Evolutionary conservation across 225 moss, liverwort and hornwort species (phyloP), one percentile per base, ranked within the genome.

Genomic region (Physcomitrium patens): DNA sequence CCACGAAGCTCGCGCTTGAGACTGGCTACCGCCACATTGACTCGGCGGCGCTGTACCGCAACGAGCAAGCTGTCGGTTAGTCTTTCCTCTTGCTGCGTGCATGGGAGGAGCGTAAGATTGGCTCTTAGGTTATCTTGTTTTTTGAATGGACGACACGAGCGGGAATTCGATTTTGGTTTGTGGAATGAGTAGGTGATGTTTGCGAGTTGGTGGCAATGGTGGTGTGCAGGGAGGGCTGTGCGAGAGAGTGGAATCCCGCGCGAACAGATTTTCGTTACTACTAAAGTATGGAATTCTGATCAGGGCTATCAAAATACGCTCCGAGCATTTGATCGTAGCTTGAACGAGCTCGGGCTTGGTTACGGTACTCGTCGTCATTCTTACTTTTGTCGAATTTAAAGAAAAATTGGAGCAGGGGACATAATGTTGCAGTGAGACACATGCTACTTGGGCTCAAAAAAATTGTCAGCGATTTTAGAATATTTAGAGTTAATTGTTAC

Each of bases 201-300:
- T 67, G 47, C 6, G 31, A 15, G 47, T 67, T 52, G 55, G 65
- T 57, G 16, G 14, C 42, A 16, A 28, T 11, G 53, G 53, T 62
- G 41, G 22, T 45, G 31, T 47, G 63, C 90, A 94, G 96, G 96
- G 45, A 64, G 81, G 76, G 96, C 92, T 37, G 87, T 97, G 62
- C 85, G 86, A 41, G 87, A 90, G 52, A 97, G 96, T 72, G 90
- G 91, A 8, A 90, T 97, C 71, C 94, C 94, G 41, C 81, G 96
- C 27, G 90, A 97, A 64, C 85, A 97, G 69, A 78, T 97, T 19
- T 97, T 94, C 48, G 83, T 97, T 6, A 94, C 96, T 27, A 93
- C 94, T 22, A 97, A 97, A 79, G 57, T 97, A 26, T 97, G 96
- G 96, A 93, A 94, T 73, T 84, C 91, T 5, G 96, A 97, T 73